Base-by-base conservation (phyloP, 2,329 filamentous ascomycete genomes). In the Nectriaceae sp. region DNA sequence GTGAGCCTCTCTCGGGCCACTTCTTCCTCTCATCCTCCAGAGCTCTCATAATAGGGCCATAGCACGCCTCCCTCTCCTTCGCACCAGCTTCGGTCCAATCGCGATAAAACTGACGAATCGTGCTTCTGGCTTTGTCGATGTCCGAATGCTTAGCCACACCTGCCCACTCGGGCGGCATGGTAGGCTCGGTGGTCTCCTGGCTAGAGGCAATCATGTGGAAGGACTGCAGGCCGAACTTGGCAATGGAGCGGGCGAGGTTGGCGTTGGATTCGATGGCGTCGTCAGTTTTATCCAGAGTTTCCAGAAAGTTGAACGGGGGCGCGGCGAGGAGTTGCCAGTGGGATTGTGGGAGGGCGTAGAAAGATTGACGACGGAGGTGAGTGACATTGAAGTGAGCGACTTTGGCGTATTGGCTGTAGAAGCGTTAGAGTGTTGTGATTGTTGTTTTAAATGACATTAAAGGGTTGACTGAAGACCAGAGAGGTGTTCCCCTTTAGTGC, bases 41-140 rank as follows among this genome's bases (percentile, higher is more conserved):
- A 20, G 84, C 85, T 16, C 69, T 64, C 50, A 95, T 71, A 5
- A 97, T 80, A 0, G 89, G 90, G 0, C 76, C 79, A 64, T 94
- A 95, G 63, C 88, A 90, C 3, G 83, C 83, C n/a, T 82, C 75
- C 33, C 94, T 78, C 73, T 99, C 95, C 0, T 69, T 65, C 3
- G 73, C 75, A 0, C 93, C 94, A 61, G 89, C 91, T 2, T 76
- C 79, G 20, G 89, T 90, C 94, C 95, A 99, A 68, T 99, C 94
- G 15, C 94, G 85, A 69, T 92, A 97, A 67, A 97, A 89, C 65
- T 99, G 94, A 11, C 93, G 85, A 43, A 99, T 79, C 2, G 92
- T 97, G 62, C 90, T 96, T 53, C 91, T 83, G 2, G 93, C 92
- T 70, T 97, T 99, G 65, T 96, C 90, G 44, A 95, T 75, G 63